Base-by-base conservation (phyloP, 2,329 filamentous ascomycete species). In the Monosporascus ibericus region DNA sequence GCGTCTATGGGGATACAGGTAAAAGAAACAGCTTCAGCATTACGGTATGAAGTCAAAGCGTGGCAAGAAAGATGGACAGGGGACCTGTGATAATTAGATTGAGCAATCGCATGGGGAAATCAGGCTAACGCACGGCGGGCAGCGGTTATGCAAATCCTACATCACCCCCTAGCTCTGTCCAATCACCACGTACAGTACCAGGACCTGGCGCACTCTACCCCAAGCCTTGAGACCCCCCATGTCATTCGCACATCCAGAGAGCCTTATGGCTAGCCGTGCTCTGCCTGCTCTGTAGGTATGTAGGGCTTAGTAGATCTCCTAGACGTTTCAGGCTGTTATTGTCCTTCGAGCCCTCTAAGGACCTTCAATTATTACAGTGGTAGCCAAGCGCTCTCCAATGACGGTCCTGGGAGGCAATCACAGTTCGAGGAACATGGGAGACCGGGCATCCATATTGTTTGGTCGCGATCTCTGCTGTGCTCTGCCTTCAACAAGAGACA, bases 71-170 rank as follows among this genome's bases (percentile, higher is more conserved):
- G 55, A 58, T 57, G 58, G 57, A 59, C 59, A 63, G 58, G 59
- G 63, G 58, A 55, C 49, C 58, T 47, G 52, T 58, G 58, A 53
- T 55, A 52, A 61, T 59, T 59, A 60, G 63, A 60, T 63, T 63
- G n/a, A n/a, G n/a, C n/a, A n/a, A n/a, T n/a, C n/a, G 56, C 66
- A 68, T 67, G 60, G 55, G 57, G 56, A 67, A 60, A 59, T 60
- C 60, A 62, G 58, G 61, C 65, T 68, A 68, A 68, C 64, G 66
- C 66, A 68, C 65, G 60, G 63, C 65, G 64, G 65, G 63, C 66
- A 63, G 65, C 66, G 66, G 65, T 64, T 68, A 68, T 68, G 65
- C 66, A 68, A 63, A 63, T 65, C 63, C 60, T 56, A 62, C 60
- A 63, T 59, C 24, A 11, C 20, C n/a, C 42, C 42, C 42, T 22